These are phyloP conservation scores for Xylaria telfairii DNA, from an alignment of 495 filamentous ascomycete genomes.

Conservation along the genomic window DNA sequence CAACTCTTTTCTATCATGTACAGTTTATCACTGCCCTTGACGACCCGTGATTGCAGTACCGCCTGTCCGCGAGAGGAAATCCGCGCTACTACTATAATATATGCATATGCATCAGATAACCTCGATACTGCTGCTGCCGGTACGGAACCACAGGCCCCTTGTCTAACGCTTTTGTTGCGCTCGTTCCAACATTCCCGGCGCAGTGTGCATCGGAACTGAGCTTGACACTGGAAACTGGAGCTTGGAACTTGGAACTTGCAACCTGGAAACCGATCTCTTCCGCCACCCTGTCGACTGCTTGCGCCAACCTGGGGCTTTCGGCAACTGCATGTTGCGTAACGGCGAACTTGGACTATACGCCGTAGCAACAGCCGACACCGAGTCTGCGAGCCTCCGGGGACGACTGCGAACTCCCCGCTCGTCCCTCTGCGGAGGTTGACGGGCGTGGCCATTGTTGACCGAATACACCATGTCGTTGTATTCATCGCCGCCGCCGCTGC, in stretches of 20 bases:
- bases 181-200: slow-evolving; percentile 23
- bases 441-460: slow-evolving; percentile 50
- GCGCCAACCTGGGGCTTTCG: slow-evolving; percentile 8
- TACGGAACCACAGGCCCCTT: slow-evolving; percentile 32
- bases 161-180: slow-evolving; percentile 23
- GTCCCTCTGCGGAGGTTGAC: slow-evolving; percentile 68
- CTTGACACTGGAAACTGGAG: too few relatives aligned
- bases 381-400: slow-evolving; percentile 31
- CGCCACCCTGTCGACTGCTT: background rate
- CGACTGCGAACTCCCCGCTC: slow-evolving; percentile 48
- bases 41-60: slow-evolving; percentile 9
- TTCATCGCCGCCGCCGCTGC: slow-evolving; percentile 64
- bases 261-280: background rate
- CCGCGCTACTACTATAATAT: slow-evolving; percentile 4
- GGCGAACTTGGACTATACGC: slow-evolving; percentile 12
- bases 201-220: background rate
- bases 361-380: slow-evolving; percentile 20
- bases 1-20: slow-evolving; percentile 31
- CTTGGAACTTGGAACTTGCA: too few relatives aligned
- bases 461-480: slow-evolving; percentile 58
- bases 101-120: slow-evolving; percentile 35
- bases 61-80: background rate
- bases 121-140: slow-evolving; percentile 30
- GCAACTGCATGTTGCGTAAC: slow-evolving; percentile 29
- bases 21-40: slow-evolving; percentile 18